phyloP scores from a whole-genome alignment of 441 rosid species.

The Jatropha podagrica region DNA sequence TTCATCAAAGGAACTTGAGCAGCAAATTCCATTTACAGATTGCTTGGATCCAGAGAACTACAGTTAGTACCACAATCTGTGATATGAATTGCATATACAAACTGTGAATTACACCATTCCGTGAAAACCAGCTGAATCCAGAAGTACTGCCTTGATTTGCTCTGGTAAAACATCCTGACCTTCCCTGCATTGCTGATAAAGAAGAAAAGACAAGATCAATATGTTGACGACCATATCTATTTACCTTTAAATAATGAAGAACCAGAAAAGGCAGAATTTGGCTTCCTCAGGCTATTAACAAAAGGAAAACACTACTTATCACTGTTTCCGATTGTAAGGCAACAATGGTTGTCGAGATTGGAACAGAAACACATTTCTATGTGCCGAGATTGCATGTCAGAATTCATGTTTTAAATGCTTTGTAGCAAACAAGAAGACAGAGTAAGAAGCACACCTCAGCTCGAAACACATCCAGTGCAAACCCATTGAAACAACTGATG shows the following conservation, averaged over 20 bases:
- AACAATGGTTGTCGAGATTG: not conserved
- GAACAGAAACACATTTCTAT: not conserved
- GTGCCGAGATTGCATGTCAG: not conserved
- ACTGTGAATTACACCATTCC: conserved; percentile 41
- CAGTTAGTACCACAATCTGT: conserved; percentile 18
- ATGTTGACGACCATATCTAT: no score
- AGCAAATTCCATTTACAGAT: conserved; percentile 2
- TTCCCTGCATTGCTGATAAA: conserved; percentile 54
- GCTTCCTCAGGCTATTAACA: not conserved
- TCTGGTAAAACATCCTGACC: conserved; percentile 58
- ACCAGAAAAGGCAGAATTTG: not conserved
- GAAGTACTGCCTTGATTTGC: conserved; percentile 71
- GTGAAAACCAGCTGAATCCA: conserved; percentile 68
- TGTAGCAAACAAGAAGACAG: not conserved
- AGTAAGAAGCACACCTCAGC: conserved; percentile 48
- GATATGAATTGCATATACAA: not conserved
- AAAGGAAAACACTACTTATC: not conserved
- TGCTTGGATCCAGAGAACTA: conserved; percentile 12
- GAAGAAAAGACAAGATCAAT: not conserved
- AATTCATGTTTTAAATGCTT: not conserved
- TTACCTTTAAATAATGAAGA: not conserved
- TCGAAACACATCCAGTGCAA: conserved; percentile 62
- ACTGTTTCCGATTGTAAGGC: not conserved
- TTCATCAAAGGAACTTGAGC: conserved; percentile 7
- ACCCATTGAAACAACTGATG: conserved; percentile 68